Conservation (phyloP, 2,329 filamentous ascomycete species). For the Aspergillus fructus region DNA sequence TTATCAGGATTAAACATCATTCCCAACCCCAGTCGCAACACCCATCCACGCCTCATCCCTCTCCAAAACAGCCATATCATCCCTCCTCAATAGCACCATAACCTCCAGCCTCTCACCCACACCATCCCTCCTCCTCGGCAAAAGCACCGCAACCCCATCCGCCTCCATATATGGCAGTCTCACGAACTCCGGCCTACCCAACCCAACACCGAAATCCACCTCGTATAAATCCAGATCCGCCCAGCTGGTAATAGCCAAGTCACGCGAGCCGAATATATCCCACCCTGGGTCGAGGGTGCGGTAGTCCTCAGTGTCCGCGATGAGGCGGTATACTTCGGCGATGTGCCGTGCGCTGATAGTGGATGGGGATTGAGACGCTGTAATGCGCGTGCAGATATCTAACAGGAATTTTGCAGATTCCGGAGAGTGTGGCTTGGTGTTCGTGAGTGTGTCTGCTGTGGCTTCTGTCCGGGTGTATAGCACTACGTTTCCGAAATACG, state of each 20-base stretch:
- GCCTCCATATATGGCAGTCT: conserved; percentile 13
- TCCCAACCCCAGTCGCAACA: neutral
- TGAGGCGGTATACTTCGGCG: conserved; percentile 8
- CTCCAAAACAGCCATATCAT: conserved; percentile 6
- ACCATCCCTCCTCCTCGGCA: neutral
- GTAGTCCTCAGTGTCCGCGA: neutral
- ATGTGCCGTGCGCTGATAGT: neutral
- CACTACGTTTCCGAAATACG: conserved; percentile 3
- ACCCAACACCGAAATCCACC: conserved; percentile 7
- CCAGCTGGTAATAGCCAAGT: conserved; percentile 17
- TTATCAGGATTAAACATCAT: too few relatives aligned
- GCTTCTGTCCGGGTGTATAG: neutral
- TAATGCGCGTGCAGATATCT: neutral
- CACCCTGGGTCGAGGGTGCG: conserved; percentile 6
- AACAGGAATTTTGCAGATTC: neutral
- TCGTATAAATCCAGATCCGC: conserved; percentile 11
- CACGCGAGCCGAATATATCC: conserved; percentile 15
- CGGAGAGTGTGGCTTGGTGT: neutral
- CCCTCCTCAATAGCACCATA: conserved; percentile 1
- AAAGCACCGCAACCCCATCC: conserved; percentile 2
- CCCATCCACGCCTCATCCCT: conserved; percentile 2
- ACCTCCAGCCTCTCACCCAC: neutral
- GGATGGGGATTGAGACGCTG: neutral
- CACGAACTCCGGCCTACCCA: conserved; percentile 8
- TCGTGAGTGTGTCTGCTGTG: neutral